A percentile compares a stretch with the other conserved stretches of the same genome.
Conservation (phyloP, 768 basidiomycete species). For the Rhodotorula toruloides region DNA sequence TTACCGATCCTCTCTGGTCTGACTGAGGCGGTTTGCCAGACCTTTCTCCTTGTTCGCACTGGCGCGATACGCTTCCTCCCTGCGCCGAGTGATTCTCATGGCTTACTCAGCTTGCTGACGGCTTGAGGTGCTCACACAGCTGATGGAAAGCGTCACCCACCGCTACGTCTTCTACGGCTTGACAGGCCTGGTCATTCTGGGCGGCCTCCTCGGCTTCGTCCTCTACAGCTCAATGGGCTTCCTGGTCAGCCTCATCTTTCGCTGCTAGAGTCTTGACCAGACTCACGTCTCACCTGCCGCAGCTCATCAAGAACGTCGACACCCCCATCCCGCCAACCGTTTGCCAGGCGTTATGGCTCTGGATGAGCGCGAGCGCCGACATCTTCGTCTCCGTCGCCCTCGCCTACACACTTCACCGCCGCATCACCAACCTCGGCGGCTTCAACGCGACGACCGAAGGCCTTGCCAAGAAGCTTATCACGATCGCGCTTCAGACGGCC, state of each 20-base stretch:
- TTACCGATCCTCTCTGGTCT: neutral
- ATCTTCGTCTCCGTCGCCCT: constrained; percentile 14
- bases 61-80: neutral
- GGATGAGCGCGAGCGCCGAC: constrained; percentile 10
- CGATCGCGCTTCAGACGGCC: constrained; percentile 8
- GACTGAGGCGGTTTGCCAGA: constrained; percentile 1
- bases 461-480: constrained; percentile 3
- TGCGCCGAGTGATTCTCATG: no score
- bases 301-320: rapidly evolving
- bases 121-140: neutral
- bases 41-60: neutral
- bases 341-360: constrained; percentile 20
- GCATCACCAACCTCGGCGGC: constrained; percentile 22
- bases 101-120: neutral
- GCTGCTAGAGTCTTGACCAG: no score
- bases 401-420: constrained; percentile 8
- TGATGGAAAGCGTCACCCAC: no score
- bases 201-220: no score
- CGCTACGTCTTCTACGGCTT: no score
- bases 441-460: constrained; percentile 16
- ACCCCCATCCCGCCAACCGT: neutral
- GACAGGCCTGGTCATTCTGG: no score
- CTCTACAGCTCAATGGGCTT: no score
- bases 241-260: no score
- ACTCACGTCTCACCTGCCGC: no score